Evolutionary conservation across 2,329 filamentous ascomycete genomes (phyloP).

Genomic region (Chrysoporthe deuterocubensis): DNA sequence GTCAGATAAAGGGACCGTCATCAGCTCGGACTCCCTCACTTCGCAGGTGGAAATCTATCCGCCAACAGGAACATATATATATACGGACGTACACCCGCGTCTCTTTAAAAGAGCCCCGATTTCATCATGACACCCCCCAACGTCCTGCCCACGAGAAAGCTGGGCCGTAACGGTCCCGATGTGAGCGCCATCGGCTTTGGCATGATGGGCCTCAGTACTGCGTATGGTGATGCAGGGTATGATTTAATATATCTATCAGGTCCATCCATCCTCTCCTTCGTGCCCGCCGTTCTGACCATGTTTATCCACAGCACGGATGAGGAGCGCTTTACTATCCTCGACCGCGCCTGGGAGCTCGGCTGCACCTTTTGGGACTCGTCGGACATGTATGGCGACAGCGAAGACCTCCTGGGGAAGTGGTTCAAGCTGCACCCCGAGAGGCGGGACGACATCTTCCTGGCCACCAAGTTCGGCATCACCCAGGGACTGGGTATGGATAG

Average conservation of each 20-base stretch:
- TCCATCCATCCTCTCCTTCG: no score
- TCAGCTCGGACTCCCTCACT: background rate
- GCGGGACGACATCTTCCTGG: constrained; percentile 54
- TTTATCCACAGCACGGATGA: constrained; percentile 45
- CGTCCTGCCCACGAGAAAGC: constrained; percentile 23
- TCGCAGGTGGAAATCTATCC: background rate
- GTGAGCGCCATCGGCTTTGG: constrained; percentile 35
- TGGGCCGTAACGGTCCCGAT: constrained; percentile 33
- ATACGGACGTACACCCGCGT: no score
- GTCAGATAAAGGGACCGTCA: no score
- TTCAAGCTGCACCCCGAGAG: constrained; percentile 53
- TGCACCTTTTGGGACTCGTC: constrained; percentile 57
- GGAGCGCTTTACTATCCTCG: constrained; percentile 55
- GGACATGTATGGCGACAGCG: constrained; percentile 51
- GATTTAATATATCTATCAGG: background rate
- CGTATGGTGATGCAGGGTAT: constrained; percentile 28
- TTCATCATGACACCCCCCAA: background rate
- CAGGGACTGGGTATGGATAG: constrained; percentile 34
- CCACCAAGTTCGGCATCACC: constrained; percentile 42
- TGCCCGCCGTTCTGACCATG: background rate
- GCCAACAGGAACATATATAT: background rate
- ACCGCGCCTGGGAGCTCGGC: constrained; percentile 54
- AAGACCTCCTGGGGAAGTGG: constrained; percentile 56
- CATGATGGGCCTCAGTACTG: constrained; percentile 34
- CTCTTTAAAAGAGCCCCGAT: no score